Evolutionary conservation across 148 eudicot genomes (phyloP).

Genomic region (Agrostemma githago): DNA sequence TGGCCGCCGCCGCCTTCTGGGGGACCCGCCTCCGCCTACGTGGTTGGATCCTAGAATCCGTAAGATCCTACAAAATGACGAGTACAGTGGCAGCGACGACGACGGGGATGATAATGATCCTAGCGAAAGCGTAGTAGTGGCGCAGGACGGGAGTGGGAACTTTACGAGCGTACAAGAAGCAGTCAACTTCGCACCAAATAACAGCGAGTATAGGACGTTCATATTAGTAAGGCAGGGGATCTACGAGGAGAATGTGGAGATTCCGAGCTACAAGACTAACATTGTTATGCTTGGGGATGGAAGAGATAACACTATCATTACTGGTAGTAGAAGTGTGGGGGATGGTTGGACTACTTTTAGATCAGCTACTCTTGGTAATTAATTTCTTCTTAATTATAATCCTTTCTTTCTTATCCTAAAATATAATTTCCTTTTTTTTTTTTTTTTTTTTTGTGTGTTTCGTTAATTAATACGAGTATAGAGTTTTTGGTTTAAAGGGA

Average conservation of each 20-base stretch:
- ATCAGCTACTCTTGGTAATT: slow-evolving; percentile 90
- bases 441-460: no score
- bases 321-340: slow-evolving; percentile 63
- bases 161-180: slow-evolving; percentile 70
- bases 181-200: slow-evolving; percentile 68
- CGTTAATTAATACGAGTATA: no score
- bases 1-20: not conserved
- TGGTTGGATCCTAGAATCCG: slow-evolving; percentile 27
- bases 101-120: slow-evolving; percentile 9
- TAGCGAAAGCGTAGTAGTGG: slow-evolving; percentile 36
- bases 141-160: slow-evolving; percentile 73
- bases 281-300: slow-evolving; percentile 87
- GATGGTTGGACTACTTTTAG: slow-evolving; percentile 98
- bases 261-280: slow-evolving; percentile 67
- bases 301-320: slow-evolving; percentile 56
- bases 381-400: not conserved
- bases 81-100: slow-evolving; percentile 13
- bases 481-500: no score
- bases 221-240: slow-evolving; percentile 62
- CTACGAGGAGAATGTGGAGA: slow-evolving; percentile 79
- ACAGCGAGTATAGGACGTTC: slow-evolving; percentile 50
- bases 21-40: not conserved
- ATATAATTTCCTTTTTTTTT: no score
- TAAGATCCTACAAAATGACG: slow-evolving; percentile 29
- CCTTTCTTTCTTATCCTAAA: no score